phyloP scores from a whole-genome alignment of 305 asterid species.

The Solanum aculeatissimum region DNA sequence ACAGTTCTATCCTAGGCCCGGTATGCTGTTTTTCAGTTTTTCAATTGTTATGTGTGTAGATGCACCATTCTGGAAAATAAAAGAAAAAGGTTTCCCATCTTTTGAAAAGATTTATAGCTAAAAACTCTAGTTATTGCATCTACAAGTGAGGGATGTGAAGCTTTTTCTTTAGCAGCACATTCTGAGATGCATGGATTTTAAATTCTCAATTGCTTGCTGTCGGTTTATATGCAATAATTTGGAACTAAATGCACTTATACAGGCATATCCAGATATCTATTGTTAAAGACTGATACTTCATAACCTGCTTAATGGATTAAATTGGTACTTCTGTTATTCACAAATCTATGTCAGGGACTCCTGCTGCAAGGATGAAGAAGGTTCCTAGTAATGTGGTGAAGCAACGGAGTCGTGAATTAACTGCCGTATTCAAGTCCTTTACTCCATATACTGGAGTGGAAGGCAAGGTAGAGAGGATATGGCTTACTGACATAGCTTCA shows the following conservation, averaged over 20 bases:
- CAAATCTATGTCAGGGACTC: constrained; percentile 48
- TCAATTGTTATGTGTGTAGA: background rate
- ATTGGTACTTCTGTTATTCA: background rate
- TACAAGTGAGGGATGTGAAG: background rate
- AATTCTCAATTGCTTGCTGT: background rate
- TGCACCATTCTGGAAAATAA: background rate
- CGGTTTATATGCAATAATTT: background rate
- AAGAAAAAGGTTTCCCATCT: background rate
- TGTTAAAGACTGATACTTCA: background rate
- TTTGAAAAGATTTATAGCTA: background rate
- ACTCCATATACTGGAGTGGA: constrained; percentile 79
- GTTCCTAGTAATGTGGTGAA: constrained; percentile 76
- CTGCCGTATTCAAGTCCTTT: constrained; percentile 74
- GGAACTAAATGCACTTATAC: background rate
- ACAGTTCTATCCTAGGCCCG: constrained; percentile 93
- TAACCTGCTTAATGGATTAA: background rate
- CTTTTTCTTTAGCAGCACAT: background rate
- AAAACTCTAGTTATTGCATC: background rate
- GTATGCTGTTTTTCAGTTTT: constrained; percentile 23
- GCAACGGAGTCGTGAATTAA: constrained; percentile 79
- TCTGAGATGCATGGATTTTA: background rate
- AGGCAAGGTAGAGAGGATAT: constrained; percentile 73
- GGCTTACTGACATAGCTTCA: constrained; percentile 82
- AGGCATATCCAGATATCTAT: background rate
- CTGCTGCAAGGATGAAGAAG: constrained; percentile 91